Evolutionary conservation across 2,329 filamentous ascomycete genomes (phyloP).

Genomic region (Bimuria novae-zelandiae): DNA sequence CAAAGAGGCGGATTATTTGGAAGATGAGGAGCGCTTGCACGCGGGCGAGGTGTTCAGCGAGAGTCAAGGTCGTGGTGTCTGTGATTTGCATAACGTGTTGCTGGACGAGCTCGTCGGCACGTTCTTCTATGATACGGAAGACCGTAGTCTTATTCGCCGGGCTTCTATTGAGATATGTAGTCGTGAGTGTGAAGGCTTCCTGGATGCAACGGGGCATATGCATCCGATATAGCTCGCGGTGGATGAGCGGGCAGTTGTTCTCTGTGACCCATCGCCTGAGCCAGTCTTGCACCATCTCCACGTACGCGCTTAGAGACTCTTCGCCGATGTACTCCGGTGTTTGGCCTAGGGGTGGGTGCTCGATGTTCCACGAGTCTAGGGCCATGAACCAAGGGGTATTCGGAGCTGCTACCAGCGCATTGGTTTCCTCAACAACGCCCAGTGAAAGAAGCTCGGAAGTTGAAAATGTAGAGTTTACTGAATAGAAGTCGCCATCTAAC

Average conservation of each 20-base stretch:
- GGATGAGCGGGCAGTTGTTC: not conserved
- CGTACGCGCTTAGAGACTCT: not conserved
- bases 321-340: not conserved
- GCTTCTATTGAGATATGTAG: not conserved
- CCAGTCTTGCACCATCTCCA: not conserved
- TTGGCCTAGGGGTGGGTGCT: not conserved
- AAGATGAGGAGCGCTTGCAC: slow-evolving; percentile 9
- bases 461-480: too few species aligned
- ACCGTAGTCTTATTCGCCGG: not conserved
- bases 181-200: not conserved
- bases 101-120: not conserved
- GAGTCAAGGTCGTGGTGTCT: not conserved
- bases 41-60: slow-evolving; percentile 2
- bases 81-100: not conserved
- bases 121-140: not conserved
- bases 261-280: not conserved
- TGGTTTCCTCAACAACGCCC: not conserved
- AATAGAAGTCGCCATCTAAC: not conserved
- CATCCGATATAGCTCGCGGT: not conserved
- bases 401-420: not conserved
- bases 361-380: not conserved
- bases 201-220: not conserved
- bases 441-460: too few species aligned
- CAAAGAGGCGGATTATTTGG: slow-evolving; percentile 9
- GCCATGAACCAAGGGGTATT: not conserved